Base-by-base conservation (phyloP, 1,284 basidiomycete species). In the Fomes fomentarius region DNA sequence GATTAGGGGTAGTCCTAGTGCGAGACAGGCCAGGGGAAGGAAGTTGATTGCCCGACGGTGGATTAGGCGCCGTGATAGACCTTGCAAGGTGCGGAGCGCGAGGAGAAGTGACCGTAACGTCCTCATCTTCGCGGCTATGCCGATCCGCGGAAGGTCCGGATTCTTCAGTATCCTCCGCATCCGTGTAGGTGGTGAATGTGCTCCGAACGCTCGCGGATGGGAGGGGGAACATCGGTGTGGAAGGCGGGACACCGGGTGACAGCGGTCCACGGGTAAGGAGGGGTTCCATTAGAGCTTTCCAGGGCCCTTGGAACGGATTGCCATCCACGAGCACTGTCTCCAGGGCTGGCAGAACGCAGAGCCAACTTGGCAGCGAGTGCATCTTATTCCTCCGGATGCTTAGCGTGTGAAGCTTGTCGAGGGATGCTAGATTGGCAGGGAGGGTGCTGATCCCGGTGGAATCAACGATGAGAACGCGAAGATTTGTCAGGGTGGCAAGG, bases 271-370 rank as follows among this genome's bases (percentile, higher is more conserved):
- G 88, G 48, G 85, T 78, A 19, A 91, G 75, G 42, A 93, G 72
- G 3, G 94, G 94, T 54, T 91, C 89, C 24, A 97, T 87, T 50
- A 99, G 79, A 28, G 89, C 86, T 66, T 86, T 84, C 94, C 96
- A 98, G 3, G 94, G 90, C 3, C 91, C 89, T 59, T 92, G 87
- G 73, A 98, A 97, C 8, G 93, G 91, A 70, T 99, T 99, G 28
- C 89, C 91, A 63, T 98, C 96, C 26, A 99, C 84, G 59, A 90
- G 88, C 2, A 99, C 78, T 4, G 88, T 89, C 70, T 96, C 93
- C 44, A 99, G 80, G 35, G 84, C 83, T 17, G 84, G 80, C 28
- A 99, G 79, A 30, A 91, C 82, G 69, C 92, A 93, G 39, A 99
- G 79, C 96, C 97, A 99, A 57, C 90, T 86, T 3, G 96, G 96